These are phyloP conservation scores for Ustilago trichophora DNA, from an alignment of 1,284 basidiomycete species.

Conservation along the genomic window DNA sequence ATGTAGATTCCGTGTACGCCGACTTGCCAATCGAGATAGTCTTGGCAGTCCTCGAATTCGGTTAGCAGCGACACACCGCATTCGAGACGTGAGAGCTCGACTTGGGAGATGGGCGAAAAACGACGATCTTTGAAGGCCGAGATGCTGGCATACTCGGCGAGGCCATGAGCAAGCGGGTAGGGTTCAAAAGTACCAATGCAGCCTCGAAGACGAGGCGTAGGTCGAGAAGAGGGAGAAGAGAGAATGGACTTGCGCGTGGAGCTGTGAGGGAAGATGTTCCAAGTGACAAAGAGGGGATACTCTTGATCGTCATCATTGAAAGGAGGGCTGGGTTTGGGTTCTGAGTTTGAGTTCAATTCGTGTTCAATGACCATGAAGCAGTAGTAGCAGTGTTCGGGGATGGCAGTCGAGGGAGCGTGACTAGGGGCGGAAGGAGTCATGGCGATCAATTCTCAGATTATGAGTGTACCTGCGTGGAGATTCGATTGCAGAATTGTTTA, in stretches of 20 bases:
- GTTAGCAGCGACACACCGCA: constrained; percentile 93
- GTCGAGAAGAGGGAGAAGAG: constrained; percentile 70
- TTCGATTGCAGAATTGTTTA: too few species aligned
- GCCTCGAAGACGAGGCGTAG: constrained; percentile 77
- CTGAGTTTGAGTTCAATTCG: constrained; percentile 54
- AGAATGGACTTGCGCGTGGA: constrained; percentile 7
- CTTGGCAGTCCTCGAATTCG: constrained; percentile 83
- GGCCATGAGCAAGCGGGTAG: constrained; percentile 77
- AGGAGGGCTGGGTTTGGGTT: constrained; percentile 12
- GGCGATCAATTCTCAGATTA: too few species aligned
- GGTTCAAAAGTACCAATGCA: constrained; percentile 95
- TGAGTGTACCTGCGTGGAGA: too few species aligned
- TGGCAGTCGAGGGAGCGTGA: constrained; percentile 21
- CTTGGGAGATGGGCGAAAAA: constrained; percentile 75
- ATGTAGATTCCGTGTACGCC: constrained; percentile 93
- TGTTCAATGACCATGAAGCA: constrained; percentile 70
- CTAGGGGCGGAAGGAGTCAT: constrained; percentile 14
- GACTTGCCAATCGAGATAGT: constrained; percentile 90
- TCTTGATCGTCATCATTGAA: constrained; percentile 32
- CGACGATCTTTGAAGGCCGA: constrained; percentile 70
- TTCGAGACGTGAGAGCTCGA: constrained; percentile 81
- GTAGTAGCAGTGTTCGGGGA: constrained; percentile 68
- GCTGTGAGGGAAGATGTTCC: constrained; percentile 75
- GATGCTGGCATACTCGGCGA: constrained; percentile 85
- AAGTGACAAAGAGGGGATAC: constrained; percentile 92